Evolutionary conservation across 2,329 filamentous ascomycete species (phyloP).

Genomic region (Monosporascus sp.): DNA sequence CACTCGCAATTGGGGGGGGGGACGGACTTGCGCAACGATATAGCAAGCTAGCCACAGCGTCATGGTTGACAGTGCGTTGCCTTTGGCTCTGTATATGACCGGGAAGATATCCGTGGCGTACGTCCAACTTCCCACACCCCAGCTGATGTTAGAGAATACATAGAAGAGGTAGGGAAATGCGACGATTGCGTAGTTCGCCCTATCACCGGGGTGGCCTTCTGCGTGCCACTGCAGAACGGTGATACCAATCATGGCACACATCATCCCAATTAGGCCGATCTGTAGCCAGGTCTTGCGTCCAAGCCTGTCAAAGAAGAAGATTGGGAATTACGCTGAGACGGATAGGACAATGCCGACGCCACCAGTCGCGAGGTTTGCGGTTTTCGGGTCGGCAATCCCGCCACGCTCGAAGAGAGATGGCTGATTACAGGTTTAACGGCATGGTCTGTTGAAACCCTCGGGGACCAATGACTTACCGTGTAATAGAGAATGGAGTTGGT

Average conservation of each 20-base stretch:
- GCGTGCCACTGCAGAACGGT: conserved; percentile 18
- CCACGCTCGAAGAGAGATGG: conserved; percentile 16
- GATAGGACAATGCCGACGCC: conserved; percentile 19
- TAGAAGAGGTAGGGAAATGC: conserved; percentile 19
- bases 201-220: conserved; percentile 10
- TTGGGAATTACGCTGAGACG: conserved; percentile 19
- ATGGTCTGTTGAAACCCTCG: not conserved
- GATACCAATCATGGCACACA: conserved; percentile 16
- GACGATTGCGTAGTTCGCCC: conserved; percentile 17
- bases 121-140: conserved; percentile 19
- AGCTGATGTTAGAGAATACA: conserved; percentile 20
- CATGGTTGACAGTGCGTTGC: conserved; percentile 20
- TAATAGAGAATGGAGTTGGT: conserved; percentile 27
- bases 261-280: conserved; percentile 18
- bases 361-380: conserved; percentile 18
- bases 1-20: conserved; percentile 17
- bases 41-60: conserved; percentile 23
- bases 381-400: conserved; percentile 13
- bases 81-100: conserved; percentile 16
- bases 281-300: conserved; percentile 20
- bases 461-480: conserved; percentile 8
- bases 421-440: not conserved
- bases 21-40: conserved; percentile 15
- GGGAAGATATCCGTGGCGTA: conserved; percentile 22
- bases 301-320: conserved; percentile 20